Evolutionary conservation across 192 early-diverging fungal species (phyloP).

Genomic region (Backusella liffmaniae): DNA sequence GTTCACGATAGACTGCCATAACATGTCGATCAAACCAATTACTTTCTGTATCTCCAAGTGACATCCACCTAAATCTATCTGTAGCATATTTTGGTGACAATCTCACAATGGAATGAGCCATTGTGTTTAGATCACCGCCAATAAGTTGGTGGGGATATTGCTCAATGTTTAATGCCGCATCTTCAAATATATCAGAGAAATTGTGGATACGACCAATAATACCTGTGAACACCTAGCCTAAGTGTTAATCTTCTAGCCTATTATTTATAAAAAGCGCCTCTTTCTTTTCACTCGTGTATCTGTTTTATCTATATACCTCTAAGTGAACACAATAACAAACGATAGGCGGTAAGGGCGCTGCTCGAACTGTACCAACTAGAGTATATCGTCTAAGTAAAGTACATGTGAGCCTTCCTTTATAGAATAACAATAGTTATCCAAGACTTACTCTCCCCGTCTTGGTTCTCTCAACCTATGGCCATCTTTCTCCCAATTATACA

Average conservation of each 20-base stretch:
- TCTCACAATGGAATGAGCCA: slow-evolving; percentile 73
- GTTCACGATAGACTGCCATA: slow-evolving; percentile 19
- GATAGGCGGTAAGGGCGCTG: slow-evolving; percentile 48
- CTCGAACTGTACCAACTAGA: slow-evolving; percentile 56
- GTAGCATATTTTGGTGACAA: slow-evolving; percentile 60
- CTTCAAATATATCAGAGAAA: slow-evolving; percentile 67
- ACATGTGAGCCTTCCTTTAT: neutral
- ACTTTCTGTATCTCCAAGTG: slow-evolving; percentile 62
- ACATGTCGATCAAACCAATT: slow-evolving; percentile 71
- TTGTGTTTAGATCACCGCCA: slow-evolving; percentile 78
- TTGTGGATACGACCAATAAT: slow-evolving; percentile 66
- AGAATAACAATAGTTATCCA: too few relatives aligned
- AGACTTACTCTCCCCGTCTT: slow-evolving; percentile 53
- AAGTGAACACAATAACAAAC: slow-evolving; percentile 75
- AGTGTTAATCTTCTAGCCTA: neutral
- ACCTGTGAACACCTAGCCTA: slow-evolving; percentile 61
- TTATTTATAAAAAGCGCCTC: neutral
- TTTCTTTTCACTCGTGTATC: neutral
- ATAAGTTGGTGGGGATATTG: slow-evolving; percentile 66
- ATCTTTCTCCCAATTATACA: slow-evolving; percentile 68
- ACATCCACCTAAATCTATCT: slow-evolving; percentile 65
- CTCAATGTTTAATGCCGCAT: slow-evolving; percentile 41
- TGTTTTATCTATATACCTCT: slow-evolving; percentile 42
- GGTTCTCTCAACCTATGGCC: slow-evolving; percentile 64
- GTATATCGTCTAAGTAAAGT: slow-evolving; percentile 51